Evolutionary conservation across 495 filamentous ascomycete species (phyloP), one percentile per base, ranked within the genome.

Genomic region (Xylaria curta): DNA sequence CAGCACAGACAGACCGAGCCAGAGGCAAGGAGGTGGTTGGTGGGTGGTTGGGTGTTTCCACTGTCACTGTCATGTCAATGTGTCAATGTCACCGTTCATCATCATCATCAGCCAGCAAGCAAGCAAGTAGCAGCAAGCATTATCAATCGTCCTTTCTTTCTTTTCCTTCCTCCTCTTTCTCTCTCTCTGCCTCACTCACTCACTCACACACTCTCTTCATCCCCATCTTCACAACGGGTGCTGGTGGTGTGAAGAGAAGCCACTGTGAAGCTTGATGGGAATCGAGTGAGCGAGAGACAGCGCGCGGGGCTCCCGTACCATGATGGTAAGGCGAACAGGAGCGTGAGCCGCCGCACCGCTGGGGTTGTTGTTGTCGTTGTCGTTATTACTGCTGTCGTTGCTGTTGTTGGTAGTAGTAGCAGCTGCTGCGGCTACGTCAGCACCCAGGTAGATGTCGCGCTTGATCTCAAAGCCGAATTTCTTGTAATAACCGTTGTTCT

Each of bases 321-420:
- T 95, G 82, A 93, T 90, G 76, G 89, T 90, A 74, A 95, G 80
- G 65, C 84, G 84, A 31, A 94, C 86, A n/a, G 88, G 88, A 8
- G 69, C 33, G 53, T 71, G 69, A 38, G 62, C 46, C 21, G 42
- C 58, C 19, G 17, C 56, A 21, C 28, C 13, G 67, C 15, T 21
- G 59, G 46, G 0, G 24, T 89, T 76, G 63, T 82, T 81, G 40
- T 31, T 13, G 40, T 58, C 5, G 24, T 89, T 76, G 63, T 82
- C 80, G 40, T 31, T 13, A 60, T 58, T 6, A 58, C 54, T 58
- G 54, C 58, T 60, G 58, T 38, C 21, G 58, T 12, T 60, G 58
- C 0, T 60, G 3, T 17, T 60, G 13, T 31, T 40, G 21, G 33
- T 40, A 38, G 33, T 60, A 17, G 8, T 44, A 59, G 9, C 33